phyloP scores from a whole-genome alignment of 768 basidiomycete species.

The Mycena galericulata region DNA sequence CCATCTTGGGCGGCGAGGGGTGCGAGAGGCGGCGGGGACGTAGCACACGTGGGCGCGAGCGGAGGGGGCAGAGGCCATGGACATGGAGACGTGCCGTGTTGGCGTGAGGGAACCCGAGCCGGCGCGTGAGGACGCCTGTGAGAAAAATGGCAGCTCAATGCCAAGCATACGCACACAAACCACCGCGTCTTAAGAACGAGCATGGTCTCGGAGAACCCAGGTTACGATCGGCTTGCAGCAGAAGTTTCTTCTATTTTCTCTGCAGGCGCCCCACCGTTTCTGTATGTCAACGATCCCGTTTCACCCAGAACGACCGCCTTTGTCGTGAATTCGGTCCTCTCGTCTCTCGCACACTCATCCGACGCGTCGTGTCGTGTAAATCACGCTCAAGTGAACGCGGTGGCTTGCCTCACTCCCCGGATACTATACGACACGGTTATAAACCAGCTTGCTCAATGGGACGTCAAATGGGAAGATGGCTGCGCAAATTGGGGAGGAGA shows the following conservation, averaged over 20 bases:
- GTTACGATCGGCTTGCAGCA: constrained; percentile 30
- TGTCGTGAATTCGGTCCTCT: constrained; percentile 55
- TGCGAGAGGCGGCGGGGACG: constrained; percentile 58
- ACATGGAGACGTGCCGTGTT: constrained; percentile 53
- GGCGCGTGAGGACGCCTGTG: too few species aligned
- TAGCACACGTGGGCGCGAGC: constrained; percentile 41
- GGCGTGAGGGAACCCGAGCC: too few species aligned
- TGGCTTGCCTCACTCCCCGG: constrained; percentile 71
- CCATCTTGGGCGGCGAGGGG: constrained; percentile 68
- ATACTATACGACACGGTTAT: constrained; percentile 76
- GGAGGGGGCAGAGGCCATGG: constrained; percentile 44
- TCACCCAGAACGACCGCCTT: constrained; percentile 59
- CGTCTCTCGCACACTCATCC: constrained; percentile 36
- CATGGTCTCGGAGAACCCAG: constrained; percentile 25
- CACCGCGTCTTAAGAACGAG: background rate
- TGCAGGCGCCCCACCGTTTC: constrained; percentile 68
- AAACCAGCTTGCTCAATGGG: constrained; percentile 69
- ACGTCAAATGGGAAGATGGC: constrained; percentile 69
- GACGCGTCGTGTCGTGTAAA: constrained; percentile 45
- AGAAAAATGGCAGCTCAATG: too few species aligned
- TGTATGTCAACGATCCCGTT: constrained; percentile 72
- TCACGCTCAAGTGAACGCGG: constrained; percentile 64
- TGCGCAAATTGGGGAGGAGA: constrained; percentile 68
- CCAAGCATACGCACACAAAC: background rate
- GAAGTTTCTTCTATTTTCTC: constrained; percentile 54